These are phyloP conservation scores for Vigna reflexopilosa DNA, from an alignment of 306 rosid species.

Conservation along the genomic window DNA sequence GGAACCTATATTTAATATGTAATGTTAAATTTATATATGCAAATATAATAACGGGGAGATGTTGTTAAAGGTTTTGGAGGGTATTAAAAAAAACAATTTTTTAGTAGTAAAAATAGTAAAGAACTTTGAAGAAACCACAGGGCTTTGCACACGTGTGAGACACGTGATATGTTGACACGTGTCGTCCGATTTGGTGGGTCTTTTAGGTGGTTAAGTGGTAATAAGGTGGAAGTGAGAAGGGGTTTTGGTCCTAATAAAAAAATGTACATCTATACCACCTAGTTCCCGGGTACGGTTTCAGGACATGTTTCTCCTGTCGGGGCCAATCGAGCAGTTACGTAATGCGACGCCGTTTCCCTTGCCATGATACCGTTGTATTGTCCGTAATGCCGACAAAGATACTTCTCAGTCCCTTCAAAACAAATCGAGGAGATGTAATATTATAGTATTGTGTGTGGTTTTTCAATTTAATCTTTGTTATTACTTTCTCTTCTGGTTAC, in stretches of 20 bases:
- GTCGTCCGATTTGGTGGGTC: not conserved
- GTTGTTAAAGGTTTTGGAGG: not conserved
- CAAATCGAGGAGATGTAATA: not conserved
- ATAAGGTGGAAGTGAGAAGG: not conserved
- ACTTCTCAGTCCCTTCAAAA: not conserved
- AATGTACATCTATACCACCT: slow-evolving; percentile 10
- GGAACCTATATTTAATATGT: too few species aligned
- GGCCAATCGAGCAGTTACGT: slow-evolving; percentile 29
- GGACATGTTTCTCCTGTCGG: slow-evolving; percentile 36
- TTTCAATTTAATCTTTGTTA: too few species aligned
- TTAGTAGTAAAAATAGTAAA: not conserved
- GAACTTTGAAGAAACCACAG: not conserved
- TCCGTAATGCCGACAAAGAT: slow-evolving; percentile 41
- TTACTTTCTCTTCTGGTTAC: too few species aligned
- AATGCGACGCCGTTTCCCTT: slow-evolving; percentile 36
- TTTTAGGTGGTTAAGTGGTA: not conserved
- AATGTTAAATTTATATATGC: too few species aligned
- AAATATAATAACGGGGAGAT: not conserved
- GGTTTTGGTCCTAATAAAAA: not conserved
- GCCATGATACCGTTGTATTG: slow-evolving; percentile 6
- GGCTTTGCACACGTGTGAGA: not conserved
- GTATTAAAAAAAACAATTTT: not conserved
- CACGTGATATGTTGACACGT: not conserved
- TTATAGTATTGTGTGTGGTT: too few species aligned
- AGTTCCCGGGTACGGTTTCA: slow-evolving; percentile 38